Evolutionary conservation across 768 basidiomycete species (phyloP).

Genomic region (Naganishia kalamii): DNA sequence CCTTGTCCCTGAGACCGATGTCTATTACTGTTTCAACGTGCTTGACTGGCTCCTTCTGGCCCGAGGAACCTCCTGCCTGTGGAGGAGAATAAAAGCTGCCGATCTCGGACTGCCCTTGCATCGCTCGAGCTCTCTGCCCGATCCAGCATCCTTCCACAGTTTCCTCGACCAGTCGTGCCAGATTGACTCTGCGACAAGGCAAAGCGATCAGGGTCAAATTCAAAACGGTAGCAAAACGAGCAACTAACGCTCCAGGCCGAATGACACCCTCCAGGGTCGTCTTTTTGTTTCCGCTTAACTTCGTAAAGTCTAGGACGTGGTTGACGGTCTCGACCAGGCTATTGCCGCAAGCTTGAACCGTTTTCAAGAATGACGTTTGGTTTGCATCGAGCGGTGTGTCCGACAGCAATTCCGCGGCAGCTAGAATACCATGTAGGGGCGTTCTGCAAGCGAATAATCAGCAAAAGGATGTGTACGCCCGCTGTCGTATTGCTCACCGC

Average conservation of each 20-base stretch:
- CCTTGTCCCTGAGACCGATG: conserved; percentile 59
- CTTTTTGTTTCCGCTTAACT: conserved; percentile 78
- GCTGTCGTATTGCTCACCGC: conserved; percentile 44
- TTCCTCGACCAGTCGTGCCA: conserved; percentile 43
- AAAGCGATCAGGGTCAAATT: neutral
- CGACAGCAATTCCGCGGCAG: conserved; percentile 80
- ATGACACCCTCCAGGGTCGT: conserved; percentile 71
- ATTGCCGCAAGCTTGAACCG: conserved; percentile 90
- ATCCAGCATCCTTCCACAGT: conserved; percentile 87
- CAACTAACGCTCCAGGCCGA: conserved; percentile 36
- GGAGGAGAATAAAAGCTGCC: conserved; percentile 90
- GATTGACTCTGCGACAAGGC: conserved; percentile 32
- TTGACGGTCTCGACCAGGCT: conserved; percentile 93
- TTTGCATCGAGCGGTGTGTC: conserved; percentile 75
- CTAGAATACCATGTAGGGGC: conserved; percentile 85
- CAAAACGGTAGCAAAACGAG: neutral
- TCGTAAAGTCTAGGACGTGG: conserved; percentile 92
- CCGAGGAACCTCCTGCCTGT: conserved; percentile 30
- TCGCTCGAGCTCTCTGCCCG: conserved; percentile 73
- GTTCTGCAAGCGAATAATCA: conserved; percentile 48
- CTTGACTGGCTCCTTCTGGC: neutral
- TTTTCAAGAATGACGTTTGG: conserved; percentile 80
- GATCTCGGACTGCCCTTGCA: conserved; percentile 67
- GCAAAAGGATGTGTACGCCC: neutral
- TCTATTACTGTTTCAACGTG: conserved; percentile 84